Percentiles rank a stretch among this genome's conserved stretches.
Conservation (phyloP, 805 yeast genomes). For the Saccharomycopsis fibuligera region DNA sequence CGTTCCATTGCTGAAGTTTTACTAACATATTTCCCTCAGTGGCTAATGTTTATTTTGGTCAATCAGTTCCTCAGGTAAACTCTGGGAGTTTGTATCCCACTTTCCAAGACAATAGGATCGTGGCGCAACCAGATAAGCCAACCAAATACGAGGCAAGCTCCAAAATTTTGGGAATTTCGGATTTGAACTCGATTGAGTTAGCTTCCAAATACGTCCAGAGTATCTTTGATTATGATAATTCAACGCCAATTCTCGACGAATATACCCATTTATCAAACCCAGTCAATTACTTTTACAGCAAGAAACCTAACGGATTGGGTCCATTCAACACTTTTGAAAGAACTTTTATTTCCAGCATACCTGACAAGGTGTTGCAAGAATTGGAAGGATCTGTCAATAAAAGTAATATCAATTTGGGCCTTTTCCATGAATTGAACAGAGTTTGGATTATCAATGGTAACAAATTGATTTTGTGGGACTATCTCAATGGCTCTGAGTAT, state of each 20-base stretch:
- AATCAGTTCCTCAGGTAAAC: not conserved
- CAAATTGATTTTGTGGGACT: conserved; percentile 81
- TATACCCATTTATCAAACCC: conserved; percentile 45
- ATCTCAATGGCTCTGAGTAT: conserved; percentile 54
- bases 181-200: conserved; percentile 46
- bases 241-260: conserved; percentile 49
- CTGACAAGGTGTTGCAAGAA: conserved; percentile 58
- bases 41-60: conserved; percentile 3
- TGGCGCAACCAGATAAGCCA: conserved; percentile 15
- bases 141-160: conserved; percentile 27
- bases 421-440: conserved; percentile 71
- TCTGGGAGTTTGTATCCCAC: conserved; percentile 7
- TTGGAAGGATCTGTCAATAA: conserved; percentile 48
- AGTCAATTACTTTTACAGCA: conserved; percentile 62
- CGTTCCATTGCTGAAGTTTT: too few species aligned
- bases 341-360: conserved; percentile 60
- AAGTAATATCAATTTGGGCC: conserved; percentile 68
- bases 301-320: conserved; percentile 37
- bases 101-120: conserved; percentile 10
- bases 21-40: too few species aligned
- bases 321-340: conserved; percentile 76
- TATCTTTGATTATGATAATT: conserved; percentile 51
- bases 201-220: conserved; percentile 59
- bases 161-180: conserved; percentile 42
- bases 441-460: conserved; percentile 85